phyloP scores from a whole-genome alignment of 2,329 filamentous ascomycete genomes.

The Aspergillus flavus region DNA sequence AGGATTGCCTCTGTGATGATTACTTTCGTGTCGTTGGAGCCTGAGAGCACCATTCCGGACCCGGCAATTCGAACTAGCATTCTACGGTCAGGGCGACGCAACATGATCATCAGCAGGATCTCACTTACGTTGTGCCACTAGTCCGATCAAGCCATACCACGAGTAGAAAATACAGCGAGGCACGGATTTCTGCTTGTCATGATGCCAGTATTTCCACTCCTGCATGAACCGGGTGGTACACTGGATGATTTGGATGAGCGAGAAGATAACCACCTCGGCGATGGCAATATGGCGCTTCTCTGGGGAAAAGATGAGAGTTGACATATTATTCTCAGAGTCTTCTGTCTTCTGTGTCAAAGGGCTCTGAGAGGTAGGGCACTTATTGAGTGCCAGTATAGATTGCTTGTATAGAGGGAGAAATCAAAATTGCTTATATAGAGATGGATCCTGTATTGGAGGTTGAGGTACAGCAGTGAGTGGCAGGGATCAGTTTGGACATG shows the following conservation, averaged over 20 bases:
- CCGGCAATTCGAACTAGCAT: slow-evolving; percentile 29
- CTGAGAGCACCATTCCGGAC: slow-evolving; percentile 27
- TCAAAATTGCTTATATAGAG: no score
- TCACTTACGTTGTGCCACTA: slow-evolving; percentile 28
- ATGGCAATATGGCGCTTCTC: slow-evolving; percentile 25
- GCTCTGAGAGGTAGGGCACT: rapidly evolving
- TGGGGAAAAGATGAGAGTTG: background rate
- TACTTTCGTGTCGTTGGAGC: slow-evolving; percentile 16
- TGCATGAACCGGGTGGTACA: slow-evolving; percentile 27
- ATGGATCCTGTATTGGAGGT: no score
- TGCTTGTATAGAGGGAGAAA: background rate
- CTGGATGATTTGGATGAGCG: slow-evolving; percentile 24
- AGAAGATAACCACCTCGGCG: slow-evolving; percentile 28
- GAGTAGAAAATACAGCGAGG: slow-evolving; percentile 28
- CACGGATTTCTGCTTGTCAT: slow-evolving; percentile 19
- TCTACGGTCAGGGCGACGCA: background rate
- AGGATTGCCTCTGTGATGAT: slow-evolving; percentile 26
- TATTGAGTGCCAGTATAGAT: no score
- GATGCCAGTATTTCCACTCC: slow-evolving; percentile 33
- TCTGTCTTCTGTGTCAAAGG: background rate
- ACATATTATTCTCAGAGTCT: background rate
- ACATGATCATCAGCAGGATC: background rate
- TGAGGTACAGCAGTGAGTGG: background rate
- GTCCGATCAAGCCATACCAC: slow-evolving; percentile 31
- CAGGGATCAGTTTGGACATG: no score